Evolutionary conservation across 257 asterid genomes (phyloP), one percentile per base, ranked within the genome.

Genomic region (Osmanthus fragrans): DNA sequence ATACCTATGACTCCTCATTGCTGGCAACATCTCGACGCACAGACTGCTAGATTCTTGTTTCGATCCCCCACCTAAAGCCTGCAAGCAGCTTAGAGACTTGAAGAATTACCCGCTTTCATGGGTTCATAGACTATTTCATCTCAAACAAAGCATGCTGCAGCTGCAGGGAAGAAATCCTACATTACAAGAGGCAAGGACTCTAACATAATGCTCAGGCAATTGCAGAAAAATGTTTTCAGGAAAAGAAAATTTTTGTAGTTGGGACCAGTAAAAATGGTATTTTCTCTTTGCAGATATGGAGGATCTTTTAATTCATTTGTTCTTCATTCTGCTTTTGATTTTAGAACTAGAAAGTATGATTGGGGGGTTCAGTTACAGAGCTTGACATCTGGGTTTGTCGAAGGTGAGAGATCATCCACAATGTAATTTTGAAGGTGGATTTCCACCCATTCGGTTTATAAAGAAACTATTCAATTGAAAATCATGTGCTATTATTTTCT

Each of bases 161-260:
- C 60, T 70, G 54, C 37, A 39, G 65, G 74, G 40, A 80, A 79
- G 32, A 79, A 82, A 77, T 58, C 49, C 25, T 42, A 71, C 79
- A 76, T 82, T 78, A 45, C 7, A 73, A 69, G 75, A 69, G 79
- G 78, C 77, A 69, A 79, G 73, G 75, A 69, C 63, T 75, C 47
- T 80, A 71, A 51, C 65, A 56, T 70, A 70, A 76, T 68, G 87
- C 80, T 82, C 65, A 54, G 29, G 79, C 66, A 67, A 77, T 65
- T 80, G 72, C 51, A 37, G 27, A 63, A 42, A 42, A 42, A 42
- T 42, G 76, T 80, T 82, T 64, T 76, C 74, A 67, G 56, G 58
- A 65, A 65, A 58, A 77, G 87, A 85, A 88, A 91, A 85, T 81
- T 89, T 92, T 85, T 88, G 96, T 89, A 91, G 96, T 80, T 88